These are phyloP conservation scores for Pinguiococcus pyrenoidosus DNA, from an alignment of 108 stramenopile species.

Conservation along the genomic window DNA sequence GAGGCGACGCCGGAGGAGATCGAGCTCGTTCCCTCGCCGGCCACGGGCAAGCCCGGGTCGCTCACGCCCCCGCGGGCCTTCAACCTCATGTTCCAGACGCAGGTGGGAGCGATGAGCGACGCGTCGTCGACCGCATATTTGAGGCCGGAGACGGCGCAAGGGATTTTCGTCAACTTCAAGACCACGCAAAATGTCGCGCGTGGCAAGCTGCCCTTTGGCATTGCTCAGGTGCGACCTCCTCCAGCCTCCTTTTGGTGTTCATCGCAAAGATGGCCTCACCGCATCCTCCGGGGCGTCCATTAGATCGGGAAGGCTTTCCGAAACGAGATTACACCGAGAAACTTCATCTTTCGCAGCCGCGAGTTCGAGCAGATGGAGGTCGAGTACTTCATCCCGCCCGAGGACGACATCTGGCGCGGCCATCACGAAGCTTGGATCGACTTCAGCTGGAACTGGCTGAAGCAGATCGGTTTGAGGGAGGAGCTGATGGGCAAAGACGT, in stretches of 20 bases:
- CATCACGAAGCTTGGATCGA: constrained; percentile 71
- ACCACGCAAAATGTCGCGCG: constrained; percentile 63
- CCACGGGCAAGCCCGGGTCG: constrained; percentile 52
- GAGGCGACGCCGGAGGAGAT: constrained; percentile 62
- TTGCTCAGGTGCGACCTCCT: no score
- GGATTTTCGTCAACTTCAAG: constrained; percentile 89
- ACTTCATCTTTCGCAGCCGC: constrained; percentile 88
- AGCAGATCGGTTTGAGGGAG: constrained; percentile 54
- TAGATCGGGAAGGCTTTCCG: constrained; percentile 97
- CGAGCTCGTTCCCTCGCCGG: constrained; percentile 69
- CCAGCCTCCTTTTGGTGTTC: neutral
- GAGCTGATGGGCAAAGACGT: constrained; percentile 77
- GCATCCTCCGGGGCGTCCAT: neutral
- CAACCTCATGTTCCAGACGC: constrained; percentile 94
- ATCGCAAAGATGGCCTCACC: neutral
- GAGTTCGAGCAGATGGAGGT: constrained; percentile 97
- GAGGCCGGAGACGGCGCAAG: constrained; percentile 96
- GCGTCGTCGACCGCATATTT: constrained; percentile 65
- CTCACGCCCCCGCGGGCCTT: constrained; percentile 82
- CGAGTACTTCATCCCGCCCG: constrained; percentile 23
- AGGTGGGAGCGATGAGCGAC: constrained; percentile 72
- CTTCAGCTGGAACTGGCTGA: constrained; percentile 50
- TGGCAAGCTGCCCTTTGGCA: constrained; percentile 74
- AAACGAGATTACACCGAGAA: constrained; percentile 91
- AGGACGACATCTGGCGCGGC: constrained; percentile 8